Base-by-base conservation (phyloP, 768 basidiomycete genomes). In the Podaxis sp. region DNA sequence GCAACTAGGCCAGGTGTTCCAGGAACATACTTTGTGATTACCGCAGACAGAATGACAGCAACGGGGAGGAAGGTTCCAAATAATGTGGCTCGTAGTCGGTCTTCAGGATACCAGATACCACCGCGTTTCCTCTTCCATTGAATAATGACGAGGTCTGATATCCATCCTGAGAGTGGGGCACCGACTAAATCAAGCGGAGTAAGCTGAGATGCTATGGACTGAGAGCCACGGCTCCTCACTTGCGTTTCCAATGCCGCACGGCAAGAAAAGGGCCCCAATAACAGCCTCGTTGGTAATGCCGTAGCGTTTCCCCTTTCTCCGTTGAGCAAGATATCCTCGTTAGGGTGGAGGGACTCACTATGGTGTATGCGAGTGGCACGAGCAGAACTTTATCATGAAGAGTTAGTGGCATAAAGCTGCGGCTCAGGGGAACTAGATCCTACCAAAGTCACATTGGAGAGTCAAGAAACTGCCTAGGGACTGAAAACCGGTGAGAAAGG, bases 101-200 rank as follows among this genome's bases (percentile, higher is more conserved):
- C 90, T 69, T 91, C 89, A 0, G 88, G 88, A 50, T 84, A 81
- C 87, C 86, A 89, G 2, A 75, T 65, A 2, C 87, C 87, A 0
- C 79, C 77, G 20, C 87, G 82, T 6, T 74, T 69, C 55, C 76
- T 73, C 17, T 81, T 80, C 73, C 82, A 86, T 40, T 68, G 69
- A n/a, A 80, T 74, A 22, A 91, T 75, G 0, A 81, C 73, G 22
- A 66, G 60, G 70, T 91, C 90, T 0, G 90, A 89, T 0, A 89
- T 63, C 22, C 76, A 76, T 1, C 89, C 89, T 0, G 85, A 80
- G 4, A 87, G 66, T 2, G 85, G 83, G 2, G 87, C 84, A 1
- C 89, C 88, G 49, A 85, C 87, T 89, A 58, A 17, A 38, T 3
- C 2, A 44, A 44, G 33, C 7, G 48, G 33, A 13, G 33, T 38